phyloP scores from a whole-genome alignment of 2,329 filamentous ascomycete genomes.

The Macrophomina phaseolina region DNA sequence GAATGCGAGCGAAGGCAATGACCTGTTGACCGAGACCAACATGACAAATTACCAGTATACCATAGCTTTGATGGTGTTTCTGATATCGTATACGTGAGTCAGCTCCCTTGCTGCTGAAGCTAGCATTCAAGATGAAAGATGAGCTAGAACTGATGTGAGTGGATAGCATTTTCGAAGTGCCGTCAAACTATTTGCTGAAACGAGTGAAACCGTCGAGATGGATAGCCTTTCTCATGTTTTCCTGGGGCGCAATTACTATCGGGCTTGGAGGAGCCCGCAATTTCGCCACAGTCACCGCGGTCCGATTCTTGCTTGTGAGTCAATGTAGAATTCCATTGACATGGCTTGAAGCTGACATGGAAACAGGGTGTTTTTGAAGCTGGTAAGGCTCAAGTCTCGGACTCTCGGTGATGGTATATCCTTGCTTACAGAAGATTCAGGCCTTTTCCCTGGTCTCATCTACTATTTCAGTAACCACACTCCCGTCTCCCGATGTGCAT shows the following conservation, averaged over 20 bases:
- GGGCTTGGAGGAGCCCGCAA: slow-evolving; percentile 52
- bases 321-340: slow-evolving; percentile 14
- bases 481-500: not conserved
- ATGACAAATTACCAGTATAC: slow-evolving; percentile 65
- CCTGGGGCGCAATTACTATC: slow-evolving; percentile 54
- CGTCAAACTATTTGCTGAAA: slow-evolving; percentile 67
- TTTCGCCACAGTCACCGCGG: slow-evolving; percentile 48
- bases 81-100: slow-evolving; percentile 36
- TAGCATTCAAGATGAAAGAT: not conserved
- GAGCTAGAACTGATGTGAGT: not conserved
- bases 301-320: slow-evolving; percentile 48
- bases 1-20: slow-evolving; percentile 64
- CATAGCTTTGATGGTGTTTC: slow-evolving; percentile 38
- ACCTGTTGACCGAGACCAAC: slow-evolving; percentile 65
- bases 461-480: slow-evolving; percentile 55
- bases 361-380: slow-evolving; percentile 34
- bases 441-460: slow-evolving; percentile 38
- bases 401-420: not conserved
- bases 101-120: not conserved
- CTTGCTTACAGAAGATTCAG: slow-evolving; percentile 14
- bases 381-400: slow-evolving; percentile 21
- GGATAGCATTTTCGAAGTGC: slow-evolving; percentile 50
- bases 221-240: slow-evolving; percentile 51
- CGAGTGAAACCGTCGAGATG: slow-evolving; percentile 54
- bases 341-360: not conserved